Percentiles rank a stretch among this genome's conserved stretches.
phyloP scores from a whole-genome alignment of 495 filamentous ascomycete species.

The Xanthoparmelia taractica region DNA sequence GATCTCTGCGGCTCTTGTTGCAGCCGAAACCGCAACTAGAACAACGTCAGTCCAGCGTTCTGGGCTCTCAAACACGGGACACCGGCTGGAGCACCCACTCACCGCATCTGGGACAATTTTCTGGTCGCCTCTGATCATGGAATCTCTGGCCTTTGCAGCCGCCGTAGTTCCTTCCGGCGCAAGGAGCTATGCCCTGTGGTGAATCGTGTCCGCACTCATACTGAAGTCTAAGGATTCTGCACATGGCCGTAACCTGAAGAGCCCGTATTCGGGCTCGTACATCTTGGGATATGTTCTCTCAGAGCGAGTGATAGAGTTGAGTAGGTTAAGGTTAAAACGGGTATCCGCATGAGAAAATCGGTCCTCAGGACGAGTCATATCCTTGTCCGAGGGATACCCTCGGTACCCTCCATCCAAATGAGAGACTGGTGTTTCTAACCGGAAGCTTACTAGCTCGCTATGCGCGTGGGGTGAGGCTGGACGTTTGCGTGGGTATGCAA shows the following conservation, averaged over 20 bases:
- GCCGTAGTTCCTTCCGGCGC: slow-evolving; percentile 3
- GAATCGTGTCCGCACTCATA: slow-evolving; percentile 11
- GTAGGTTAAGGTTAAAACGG: background rate
- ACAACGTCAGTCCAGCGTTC: background rate
- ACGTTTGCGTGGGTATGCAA: background rate
- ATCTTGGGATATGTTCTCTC: background rate
- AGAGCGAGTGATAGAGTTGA: background rate
- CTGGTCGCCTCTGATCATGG: background rate
- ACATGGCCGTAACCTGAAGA: slow-evolving; percentile 2
- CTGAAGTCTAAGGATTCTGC: background rate
- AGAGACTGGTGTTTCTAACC: background rate
- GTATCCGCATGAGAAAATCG: background rate
- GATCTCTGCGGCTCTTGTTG: background rate
- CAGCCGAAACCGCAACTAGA: background rate
- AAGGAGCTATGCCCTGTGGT: slow-evolving; percentile 2
- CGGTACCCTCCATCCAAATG: background rate
- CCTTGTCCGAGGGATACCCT: background rate
- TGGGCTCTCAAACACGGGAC: no score
- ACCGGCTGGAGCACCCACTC: slow-evolving; percentile 1
- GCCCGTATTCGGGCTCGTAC: background rate
- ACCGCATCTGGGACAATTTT: slow-evolving; percentile 6
- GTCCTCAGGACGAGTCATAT: slow-evolving; percentile 2
- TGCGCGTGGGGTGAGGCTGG: slow-evolving; percentile 8
- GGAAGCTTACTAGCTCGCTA: background rate
- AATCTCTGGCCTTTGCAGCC: slow-evolving; percentile 2